phyloP scores from a whole-genome alignment of 768 basidiomycete genomes.

The Amanita fuliginea region DNA sequence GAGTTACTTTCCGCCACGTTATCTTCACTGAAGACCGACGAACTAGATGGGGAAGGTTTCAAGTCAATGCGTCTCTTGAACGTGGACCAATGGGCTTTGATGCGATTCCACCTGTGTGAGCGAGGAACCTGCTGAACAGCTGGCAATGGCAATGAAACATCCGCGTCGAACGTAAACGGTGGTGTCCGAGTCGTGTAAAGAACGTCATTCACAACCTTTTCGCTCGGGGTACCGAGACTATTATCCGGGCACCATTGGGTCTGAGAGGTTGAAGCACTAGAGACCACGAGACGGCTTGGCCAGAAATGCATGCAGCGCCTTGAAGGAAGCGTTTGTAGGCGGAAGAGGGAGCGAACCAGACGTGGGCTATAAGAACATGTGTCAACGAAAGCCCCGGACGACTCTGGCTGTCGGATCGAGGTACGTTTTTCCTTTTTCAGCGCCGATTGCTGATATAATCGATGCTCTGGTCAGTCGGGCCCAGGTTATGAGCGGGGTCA shows the following conservation, averaged over 20 bases:
- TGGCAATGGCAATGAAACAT: background rate
- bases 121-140: background rate
- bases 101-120: background rate
- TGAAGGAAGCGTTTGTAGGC: background rate
- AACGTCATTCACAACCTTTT: background rate
- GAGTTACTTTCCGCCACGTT: conserved; percentile 30
- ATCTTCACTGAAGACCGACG: conserved; percentile 32
- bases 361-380: background rate
- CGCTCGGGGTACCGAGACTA: background rate
- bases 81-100: conserved; percentile 30
- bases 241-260: background rate
- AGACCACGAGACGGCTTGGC: background rate
- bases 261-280: background rate
- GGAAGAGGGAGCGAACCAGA: background rate
- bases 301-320: conserved; percentile 2
- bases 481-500: background rate
- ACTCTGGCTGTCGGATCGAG: conserved; percentile 1
- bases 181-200: background rate
- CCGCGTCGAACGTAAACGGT: background rate
- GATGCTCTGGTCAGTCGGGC: background rate
- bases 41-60: conserved; percentile 44
- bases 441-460: background rate
- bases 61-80: conserved; percentile 46
- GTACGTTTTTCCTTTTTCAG: background rate
- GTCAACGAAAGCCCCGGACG: background rate